These are phyloP conservation scores for Dioszegia aurantiaca DNA, from an alignment of 768 basidiomycete species.

Conservation along the genomic window DNA sequence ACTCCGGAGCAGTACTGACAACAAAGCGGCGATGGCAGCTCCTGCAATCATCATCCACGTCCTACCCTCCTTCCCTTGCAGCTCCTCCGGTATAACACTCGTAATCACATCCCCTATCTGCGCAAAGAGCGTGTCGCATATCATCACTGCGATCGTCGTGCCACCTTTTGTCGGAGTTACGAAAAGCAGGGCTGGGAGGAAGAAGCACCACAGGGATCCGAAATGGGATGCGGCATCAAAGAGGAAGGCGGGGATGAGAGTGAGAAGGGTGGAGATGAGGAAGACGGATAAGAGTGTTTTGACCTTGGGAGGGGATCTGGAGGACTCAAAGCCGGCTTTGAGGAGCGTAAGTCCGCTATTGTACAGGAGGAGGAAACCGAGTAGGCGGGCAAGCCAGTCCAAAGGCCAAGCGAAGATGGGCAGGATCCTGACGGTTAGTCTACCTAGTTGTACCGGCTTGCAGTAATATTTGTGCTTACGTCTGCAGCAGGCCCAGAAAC, in stretches of 20 bases:
- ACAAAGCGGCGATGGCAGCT: slow-evolving; percentile 14
- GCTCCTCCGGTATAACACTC: slow-evolving; percentile 22
- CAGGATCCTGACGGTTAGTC: slow-evolving; percentile 19
- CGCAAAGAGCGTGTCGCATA: slow-evolving; percentile 35
- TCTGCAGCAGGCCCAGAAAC: slow-evolving; percentile 28
- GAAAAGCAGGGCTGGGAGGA: slow-evolving; percentile 37
- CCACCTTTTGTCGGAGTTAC: slow-evolving; percentile 29
- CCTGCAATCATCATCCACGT: slow-evolving; percentile 10
- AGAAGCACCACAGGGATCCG: slow-evolving; percentile 42
- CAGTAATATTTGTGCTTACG: slow-evolving; percentile 29
- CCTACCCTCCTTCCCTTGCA: slow-evolving; percentile 16
- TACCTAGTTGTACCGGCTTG: no score
- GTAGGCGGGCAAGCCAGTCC: slow-evolving; percentile 27
- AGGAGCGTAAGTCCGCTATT: slow-evolving; percentile 31
- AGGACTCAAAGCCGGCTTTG: slow-evolving; percentile 22
- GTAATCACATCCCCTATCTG: slow-evolving; percentile 21
- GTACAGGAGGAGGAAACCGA: slow-evolving; percentile 40
- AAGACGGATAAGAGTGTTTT: slow-evolving; percentile 32
- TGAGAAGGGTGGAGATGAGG: slow-evolving; percentile 26
- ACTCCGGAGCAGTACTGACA: slow-evolving; percentile 26
- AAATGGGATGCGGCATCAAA: slow-evolving; percentile 39
- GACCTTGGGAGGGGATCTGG: slow-evolving; percentile 14
- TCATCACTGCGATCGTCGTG: slow-evolving; percentile 29
- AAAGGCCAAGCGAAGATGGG: slow-evolving; percentile 41
- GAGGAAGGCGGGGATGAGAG: slow-evolving; percentile 34